phyloP scores from a whole-genome alignment of 2,329 filamentous ascomycete genomes.

The Cyphellophora attinorum region DNA sequence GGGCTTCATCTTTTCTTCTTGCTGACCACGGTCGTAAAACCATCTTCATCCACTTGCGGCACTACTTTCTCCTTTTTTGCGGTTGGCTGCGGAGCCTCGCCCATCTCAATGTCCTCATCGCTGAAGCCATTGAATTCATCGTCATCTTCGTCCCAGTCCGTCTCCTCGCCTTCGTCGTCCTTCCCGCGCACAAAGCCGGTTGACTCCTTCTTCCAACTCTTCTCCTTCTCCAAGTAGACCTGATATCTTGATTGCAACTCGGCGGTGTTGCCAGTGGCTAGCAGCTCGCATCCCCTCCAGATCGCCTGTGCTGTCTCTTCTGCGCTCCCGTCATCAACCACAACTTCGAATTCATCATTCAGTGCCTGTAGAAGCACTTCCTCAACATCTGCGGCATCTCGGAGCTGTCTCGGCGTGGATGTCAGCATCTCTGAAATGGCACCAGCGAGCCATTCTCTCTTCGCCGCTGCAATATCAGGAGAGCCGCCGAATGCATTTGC shows the following conservation, averaged over 20 bases:
- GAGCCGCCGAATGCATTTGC: conserved; percentile 72
- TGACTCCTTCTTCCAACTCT: conserved; percentile 26
- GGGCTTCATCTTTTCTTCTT: conserved; percentile 50
- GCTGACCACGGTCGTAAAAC: conserved; percentile 65
- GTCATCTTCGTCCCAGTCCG: conserved; percentile 46
- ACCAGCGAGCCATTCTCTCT: conserved; percentile 93
- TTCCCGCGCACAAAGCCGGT: conserved; percentile 12
- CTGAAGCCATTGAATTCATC: conserved; percentile 47
- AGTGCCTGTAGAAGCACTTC: conserved; percentile 79
- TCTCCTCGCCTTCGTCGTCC: conserved; percentile 45
- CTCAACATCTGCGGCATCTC: conserved; percentile 73
- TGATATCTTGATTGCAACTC: conserved; percentile 53
- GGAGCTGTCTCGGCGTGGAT: conserved; percentile 41
- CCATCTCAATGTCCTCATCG: conserved; percentile 56
- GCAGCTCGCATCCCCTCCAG: conserved; percentile 57
- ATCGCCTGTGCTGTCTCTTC: conserved; percentile 65
- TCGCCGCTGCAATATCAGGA: conserved; percentile 57
- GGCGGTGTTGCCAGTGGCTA: conserved; percentile 11
- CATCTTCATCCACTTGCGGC: conserved; percentile 71
- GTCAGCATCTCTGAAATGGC: conserved; percentile 70
- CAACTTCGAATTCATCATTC: conserved; percentile 90
- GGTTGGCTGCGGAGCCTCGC: conserved; percentile 48
- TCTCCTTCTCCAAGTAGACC: conserved; percentile 29
- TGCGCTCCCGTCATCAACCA: conserved; percentile 81
- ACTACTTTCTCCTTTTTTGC: conserved; percentile 53